Evolutionary conservation across 805 yeast species (phyloP).

Genomic region (Candida palmyrensis): DNA sequence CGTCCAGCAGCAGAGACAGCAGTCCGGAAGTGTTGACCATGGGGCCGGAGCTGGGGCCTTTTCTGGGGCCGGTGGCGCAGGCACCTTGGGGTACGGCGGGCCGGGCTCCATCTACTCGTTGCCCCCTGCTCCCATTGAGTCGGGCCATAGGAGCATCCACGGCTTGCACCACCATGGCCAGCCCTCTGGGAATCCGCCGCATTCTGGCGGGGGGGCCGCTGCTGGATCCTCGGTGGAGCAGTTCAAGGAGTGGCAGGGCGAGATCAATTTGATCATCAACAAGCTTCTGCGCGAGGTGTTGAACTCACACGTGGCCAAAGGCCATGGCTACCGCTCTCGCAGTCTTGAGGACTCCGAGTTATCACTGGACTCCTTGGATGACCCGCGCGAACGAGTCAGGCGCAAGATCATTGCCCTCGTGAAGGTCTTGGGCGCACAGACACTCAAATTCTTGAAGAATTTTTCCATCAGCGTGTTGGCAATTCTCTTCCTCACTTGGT

Average conservation of each 20-base stretch:
- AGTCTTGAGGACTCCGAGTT: conserved; percentile 8
- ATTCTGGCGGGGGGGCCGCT: conserved; percentile 6
- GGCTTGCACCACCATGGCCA: neutral
- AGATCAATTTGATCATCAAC: conserved; percentile 42
- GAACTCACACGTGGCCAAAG: conserved; percentile 7
- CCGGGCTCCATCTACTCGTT: conserved; percentile 16
- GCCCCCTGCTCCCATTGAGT: conserved; percentile 5
- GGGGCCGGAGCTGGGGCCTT: conserved; percentile 1
- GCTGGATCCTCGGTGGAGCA: conserved; percentile 26
- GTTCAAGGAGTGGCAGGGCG: conserved; percentile 49
- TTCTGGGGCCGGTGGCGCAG: neutral
- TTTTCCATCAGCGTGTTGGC: conserved; percentile 32
- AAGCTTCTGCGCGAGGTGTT: conserved; percentile 39
- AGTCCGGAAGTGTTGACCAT: conserved; percentile 2
- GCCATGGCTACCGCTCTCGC: neutral
- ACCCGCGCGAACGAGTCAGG: conserved; percentile 15
- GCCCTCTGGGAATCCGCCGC: neutral
- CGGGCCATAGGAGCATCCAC: too few species aligned
- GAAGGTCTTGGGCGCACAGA: conserved; percentile 23
- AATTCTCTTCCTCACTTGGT: conserved; percentile 37
- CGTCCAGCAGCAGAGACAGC: conserved; percentile 27
- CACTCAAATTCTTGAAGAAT: conserved; percentile 25
- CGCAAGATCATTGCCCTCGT: conserved; percentile 18
- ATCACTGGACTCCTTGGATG: conserved; percentile 13
- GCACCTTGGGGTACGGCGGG: too few species aligned